phyloP scores from a whole-genome alignment of 225 moss, liverwort and hornwort species.

The Sphagnum tenellum region DNA sequence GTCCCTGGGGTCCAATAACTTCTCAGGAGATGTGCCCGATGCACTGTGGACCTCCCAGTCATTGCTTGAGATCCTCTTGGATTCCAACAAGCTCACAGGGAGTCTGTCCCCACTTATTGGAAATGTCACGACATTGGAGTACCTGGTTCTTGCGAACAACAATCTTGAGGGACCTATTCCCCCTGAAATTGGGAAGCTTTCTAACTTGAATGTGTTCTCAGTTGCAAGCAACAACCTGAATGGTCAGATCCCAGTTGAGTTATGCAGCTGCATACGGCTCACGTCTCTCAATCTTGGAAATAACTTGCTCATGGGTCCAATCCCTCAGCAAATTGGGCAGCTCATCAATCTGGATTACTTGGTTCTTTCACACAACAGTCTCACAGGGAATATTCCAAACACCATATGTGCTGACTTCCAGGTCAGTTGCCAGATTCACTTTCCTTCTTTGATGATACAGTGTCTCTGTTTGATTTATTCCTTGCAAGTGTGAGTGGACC shows the following conservation, averaged over 20 bases:
- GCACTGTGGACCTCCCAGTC: constrained; percentile 54
- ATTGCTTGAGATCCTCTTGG: constrained; percentile 55
- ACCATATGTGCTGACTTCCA: constrained; percentile 46
- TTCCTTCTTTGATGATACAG: no score
- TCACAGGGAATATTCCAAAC: constrained; percentile 54
- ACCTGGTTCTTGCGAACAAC: constrained; percentile 30
- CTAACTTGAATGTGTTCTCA: constrained; percentile 45
- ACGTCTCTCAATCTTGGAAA: constrained; percentile 68
- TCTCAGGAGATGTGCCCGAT: constrained; percentile 54
- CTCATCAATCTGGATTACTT: constrained; percentile 71
- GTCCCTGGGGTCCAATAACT: constrained; percentile 53
- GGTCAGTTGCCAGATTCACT: no score
- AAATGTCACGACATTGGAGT: constrained; percentile 9
- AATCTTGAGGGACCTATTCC: constrained; percentile 34
- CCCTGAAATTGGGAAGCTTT: constrained; percentile 22
- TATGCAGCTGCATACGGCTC: constrained; percentile 56
- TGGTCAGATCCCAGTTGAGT: constrained; percentile 47
- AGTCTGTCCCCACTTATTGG: constrained; percentile 30
- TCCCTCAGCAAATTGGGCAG: constrained; percentile 49
- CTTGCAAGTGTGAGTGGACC: no score
- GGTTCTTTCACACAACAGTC: constrained; percentile 45
- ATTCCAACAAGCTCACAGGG: constrained; percentile 38
- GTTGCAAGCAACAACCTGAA: constrained; percentile 50
- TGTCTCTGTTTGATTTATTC: no score
- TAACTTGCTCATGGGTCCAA: constrained; percentile 48